These are phyloP conservation scores for Cornus kousa DNA, from an alignment of 148 eudicot species.

Conservation along the genomic window DNA sequence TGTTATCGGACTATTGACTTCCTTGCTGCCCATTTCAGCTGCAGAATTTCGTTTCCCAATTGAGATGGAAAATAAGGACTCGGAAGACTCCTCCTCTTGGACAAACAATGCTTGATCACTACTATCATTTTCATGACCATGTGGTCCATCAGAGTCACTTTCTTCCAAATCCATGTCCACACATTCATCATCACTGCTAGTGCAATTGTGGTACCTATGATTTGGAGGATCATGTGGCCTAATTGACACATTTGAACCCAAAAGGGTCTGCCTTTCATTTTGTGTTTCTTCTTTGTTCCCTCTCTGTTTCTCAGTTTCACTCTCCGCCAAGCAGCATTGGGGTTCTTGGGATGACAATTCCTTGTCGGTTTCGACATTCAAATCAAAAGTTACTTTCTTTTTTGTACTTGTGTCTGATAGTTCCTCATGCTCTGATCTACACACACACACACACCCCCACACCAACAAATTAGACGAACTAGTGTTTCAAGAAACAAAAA, in stretches of 20 bases:
- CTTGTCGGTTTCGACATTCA: constrained; percentile 37
- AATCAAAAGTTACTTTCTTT: constrained; percentile 62
- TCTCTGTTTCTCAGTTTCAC: background rate
- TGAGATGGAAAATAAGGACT: constrained; percentile 61
- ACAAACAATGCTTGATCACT: constrained; percentile 7
- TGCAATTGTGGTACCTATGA: constrained; percentile 39
- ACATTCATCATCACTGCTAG: constrained; percentile 46
- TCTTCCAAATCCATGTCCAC: constrained; percentile 25
- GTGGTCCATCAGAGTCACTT: constrained; percentile 21
- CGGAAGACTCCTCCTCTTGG: constrained; percentile 39
- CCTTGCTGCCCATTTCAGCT: constrained; percentile 33
- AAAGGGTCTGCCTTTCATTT: constrained; percentile 7
- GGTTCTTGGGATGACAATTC: constrained; percentile 15
- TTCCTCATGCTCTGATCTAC: constrained; percentile 35
- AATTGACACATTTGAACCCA: constrained; percentile 44
- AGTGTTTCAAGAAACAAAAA: background rate
- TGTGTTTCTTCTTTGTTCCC: constrained; percentile 16
- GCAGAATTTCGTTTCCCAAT: constrained; percentile 36
- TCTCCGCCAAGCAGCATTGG: background rate
- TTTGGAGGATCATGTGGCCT: constrained; percentile 39
- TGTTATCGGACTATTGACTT: constrained; percentile 55
- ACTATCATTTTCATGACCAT: background rate
- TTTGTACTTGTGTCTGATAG: constrained; percentile 26
- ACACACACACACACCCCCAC: too few species aligned
- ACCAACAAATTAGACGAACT: background rate